phyloP scores from a whole-genome alignment of 257 asterid genomes.

The Ocimum tenuiflorum region DNA sequence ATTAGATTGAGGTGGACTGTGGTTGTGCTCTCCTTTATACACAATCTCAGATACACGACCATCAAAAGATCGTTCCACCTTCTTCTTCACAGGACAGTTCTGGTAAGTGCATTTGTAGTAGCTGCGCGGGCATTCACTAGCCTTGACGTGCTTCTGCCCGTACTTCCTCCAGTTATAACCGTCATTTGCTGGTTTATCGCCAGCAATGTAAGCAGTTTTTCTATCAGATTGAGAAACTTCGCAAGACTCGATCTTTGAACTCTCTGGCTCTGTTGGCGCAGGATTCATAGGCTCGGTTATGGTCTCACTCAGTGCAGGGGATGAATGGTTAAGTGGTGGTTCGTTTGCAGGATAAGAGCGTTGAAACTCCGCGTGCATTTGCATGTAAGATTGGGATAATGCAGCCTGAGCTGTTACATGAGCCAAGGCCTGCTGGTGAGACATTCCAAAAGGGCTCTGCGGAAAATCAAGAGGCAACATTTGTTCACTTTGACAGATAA shows the following conservation, averaged over 20 bases:
- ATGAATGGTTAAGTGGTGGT: constrained; percentile 21
- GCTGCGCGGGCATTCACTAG: constrained; percentile 85
- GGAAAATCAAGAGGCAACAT: neutral
- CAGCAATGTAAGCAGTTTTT: constrained; percentile 23
- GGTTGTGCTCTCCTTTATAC: constrained; percentile 82
- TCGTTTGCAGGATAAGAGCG: constrained; percentile 33
- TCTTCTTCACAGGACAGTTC: constrained; percentile 76
- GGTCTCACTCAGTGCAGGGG: constrained; percentile 29
- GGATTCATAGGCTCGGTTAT: constrained; percentile 24
- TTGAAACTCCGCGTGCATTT: constrained; percentile 48
- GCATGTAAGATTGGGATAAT: constrained; percentile 49
- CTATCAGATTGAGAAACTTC: constrained; percentile 50
- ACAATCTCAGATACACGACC: constrained; percentile 75
- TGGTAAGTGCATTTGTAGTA: constrained; percentile 72
- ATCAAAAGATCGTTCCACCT: constrained; percentile 65
- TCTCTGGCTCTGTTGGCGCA: constrained; percentile 23
- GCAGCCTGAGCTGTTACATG: constrained; percentile 98
- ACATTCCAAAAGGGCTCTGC: constrained; percentile 99
- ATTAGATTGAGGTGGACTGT: constrained; percentile 51
- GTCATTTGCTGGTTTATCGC: constrained; percentile 63
- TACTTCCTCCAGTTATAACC: constrained; percentile 99
- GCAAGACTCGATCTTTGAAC: constrained; percentile 29
- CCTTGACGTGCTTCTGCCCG: constrained; percentile 87
- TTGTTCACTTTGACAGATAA: neutral
- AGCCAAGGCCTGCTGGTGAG: constrained; percentile 93